Evolutionary conservation across 495 filamentous ascomycete species (phyloP), one percentile per base, ranked within the genome.

Genomic region (Parathielavia appendiculata): DNA sequence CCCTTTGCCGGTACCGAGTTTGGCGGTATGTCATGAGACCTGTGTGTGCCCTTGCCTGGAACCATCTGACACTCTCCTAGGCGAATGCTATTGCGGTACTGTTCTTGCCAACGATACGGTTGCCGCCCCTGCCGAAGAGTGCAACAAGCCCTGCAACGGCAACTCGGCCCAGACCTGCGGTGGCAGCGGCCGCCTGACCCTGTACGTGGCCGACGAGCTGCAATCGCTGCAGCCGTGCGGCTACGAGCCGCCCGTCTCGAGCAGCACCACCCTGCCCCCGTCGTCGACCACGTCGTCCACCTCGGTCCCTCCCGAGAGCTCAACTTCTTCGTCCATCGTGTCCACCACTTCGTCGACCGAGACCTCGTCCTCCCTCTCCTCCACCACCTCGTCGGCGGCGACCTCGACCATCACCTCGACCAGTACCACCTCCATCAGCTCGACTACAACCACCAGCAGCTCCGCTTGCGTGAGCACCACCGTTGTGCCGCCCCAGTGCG

Each of bases 1-100:
- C 73, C 78, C 13, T 75, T 80, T 44, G 79, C 79, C 9, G 79
- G 79, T 55, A 73, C 77, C 16, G 76, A 82, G 67, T 82, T 67
- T 59, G 73, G 71, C 38, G 67, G 75, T 66, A 74, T 70, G 60
- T 79, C 57, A 45, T 70, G 54, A 69, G 58, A 74, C 57, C 47
- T 69, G 59, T 47, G 9, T 57, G 53, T 11, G 57, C 26, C 20
- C 23, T 39, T 22, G 11, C 23, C 14, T 4, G 45, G 1, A 20
- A 46, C 12, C 14, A 19, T 19, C 64, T 66, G 12, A 61, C 52
- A 16, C 44, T 16, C 14, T 44, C n/a, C 22, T 14, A 66, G 70
- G 68, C 48, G 66, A 74, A 43, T 77, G 74, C 62, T 78, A 62
- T 48, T 79, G 79, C 63, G 75, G 75, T 46, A 71, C 68, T 22